Conservation (phyloP, 1,284 basidiomycete species). For the Entoloma clypeatum region DNA sequence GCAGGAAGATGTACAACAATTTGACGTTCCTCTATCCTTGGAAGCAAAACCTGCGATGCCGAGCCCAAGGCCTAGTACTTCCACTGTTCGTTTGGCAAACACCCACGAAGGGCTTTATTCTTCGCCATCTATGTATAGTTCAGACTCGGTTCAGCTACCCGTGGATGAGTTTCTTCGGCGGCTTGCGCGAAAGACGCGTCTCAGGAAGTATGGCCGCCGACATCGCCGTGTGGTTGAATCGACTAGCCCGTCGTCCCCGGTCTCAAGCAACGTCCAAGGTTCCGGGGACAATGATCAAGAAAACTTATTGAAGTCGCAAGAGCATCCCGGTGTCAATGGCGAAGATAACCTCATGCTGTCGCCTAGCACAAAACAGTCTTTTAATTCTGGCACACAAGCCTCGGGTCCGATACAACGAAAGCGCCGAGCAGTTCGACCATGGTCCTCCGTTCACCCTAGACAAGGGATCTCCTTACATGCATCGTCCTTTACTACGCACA, state of each 20-base stretch:
- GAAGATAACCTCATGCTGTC: not conserved
- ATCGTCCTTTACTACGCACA: conserved; percentile 8
- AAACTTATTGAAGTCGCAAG: not conserved
- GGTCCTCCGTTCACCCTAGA: conserved; percentile 7
- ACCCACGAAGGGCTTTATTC: conserved; percentile 1
- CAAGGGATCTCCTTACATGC: conserved; percentile 13
- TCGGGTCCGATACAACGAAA: conserved; percentile 5
- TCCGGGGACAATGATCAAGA: conserved; percentile 6
- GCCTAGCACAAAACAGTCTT: not conserved
- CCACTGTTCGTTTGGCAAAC: not conserved
- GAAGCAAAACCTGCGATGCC: not conserved
- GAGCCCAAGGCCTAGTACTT: not conserved
- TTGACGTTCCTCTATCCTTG: not conserved
- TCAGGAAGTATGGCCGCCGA: conserved; percentile 14
- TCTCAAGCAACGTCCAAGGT: conserved; percentile 2
- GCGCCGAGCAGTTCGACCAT: conserved; percentile 8
- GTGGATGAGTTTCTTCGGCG: conserved; percentile 25
- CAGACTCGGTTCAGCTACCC: conserved; percentile 14
- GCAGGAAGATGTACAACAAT: not conserved
- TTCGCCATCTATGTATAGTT: conserved; percentile 10
- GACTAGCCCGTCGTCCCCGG: conserved; percentile 13
- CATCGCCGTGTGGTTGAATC: conserved; percentile 14
- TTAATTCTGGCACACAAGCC: conserved; percentile 3
- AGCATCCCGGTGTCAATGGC: not conserved
- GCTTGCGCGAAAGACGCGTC: conserved; percentile 14